phyloP scores from a whole-genome alignment of 768 basidiomycete genomes.

The Kwoniella europaea region DNA sequence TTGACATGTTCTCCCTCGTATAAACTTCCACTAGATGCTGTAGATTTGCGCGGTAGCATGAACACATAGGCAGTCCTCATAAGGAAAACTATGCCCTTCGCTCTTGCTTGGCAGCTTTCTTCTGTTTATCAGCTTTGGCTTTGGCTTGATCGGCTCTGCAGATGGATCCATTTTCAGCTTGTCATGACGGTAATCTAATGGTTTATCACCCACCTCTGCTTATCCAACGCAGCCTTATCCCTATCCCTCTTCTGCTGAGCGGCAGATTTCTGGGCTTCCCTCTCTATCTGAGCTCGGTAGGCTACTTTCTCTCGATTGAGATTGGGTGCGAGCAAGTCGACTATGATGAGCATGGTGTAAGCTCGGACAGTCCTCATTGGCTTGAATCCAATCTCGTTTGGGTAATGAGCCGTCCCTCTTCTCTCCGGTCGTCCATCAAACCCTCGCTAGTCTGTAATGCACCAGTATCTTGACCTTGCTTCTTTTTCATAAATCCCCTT shows the following conservation, averaged over 20 bases:
- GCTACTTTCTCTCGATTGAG: constrained; percentile 54
- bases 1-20: too few species aligned
- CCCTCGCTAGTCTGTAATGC: too few species aligned
- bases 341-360: constrained; percentile 15
- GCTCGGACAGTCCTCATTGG: too few species aligned
- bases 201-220: constrained; percentile 52
- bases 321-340: constrained; percentile 57
- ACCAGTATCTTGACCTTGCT: too few species aligned
- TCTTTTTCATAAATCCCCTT: too few species aligned
- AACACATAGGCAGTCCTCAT: too few species aligned
- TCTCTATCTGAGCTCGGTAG: constrained; percentile 47
- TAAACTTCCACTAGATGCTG: neutral
- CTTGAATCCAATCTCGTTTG: too few species aligned
- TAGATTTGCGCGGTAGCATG: too few species aligned
- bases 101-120: constrained; percentile 57
- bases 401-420: too few species aligned
- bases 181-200: too few species aligned
- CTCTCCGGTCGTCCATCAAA: too few species aligned
- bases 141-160: constrained; percentile 51
- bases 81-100: constrained; percentile 36
- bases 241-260: constrained; percentile 45
- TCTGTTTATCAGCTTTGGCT: constrained; percentile 57
- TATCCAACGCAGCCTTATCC: constrained; percentile 55
- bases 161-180: too few species aligned
- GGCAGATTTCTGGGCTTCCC: constrained; percentile 47